Base-by-base conservation (phyloP, 441 rosid genomes). In the Brassica hybrid region DNA sequence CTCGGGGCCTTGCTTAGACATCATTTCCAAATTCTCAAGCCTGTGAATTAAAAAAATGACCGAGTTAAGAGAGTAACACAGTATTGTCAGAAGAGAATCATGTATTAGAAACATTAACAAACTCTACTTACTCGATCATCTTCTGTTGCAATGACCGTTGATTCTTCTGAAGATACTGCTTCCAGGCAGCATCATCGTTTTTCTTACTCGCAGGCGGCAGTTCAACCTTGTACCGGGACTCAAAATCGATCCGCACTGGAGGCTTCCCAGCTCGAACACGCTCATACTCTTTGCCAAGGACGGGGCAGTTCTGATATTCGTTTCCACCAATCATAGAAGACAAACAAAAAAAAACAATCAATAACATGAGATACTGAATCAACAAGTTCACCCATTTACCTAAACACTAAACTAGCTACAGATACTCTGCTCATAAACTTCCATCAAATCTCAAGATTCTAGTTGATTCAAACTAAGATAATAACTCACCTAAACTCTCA, bases 241-340 rank as follows among this genome's bases (percentile, higher is more conserved):
- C 81, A 59, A 88, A 87, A 82, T 94, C 99, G 36, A 90, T 85
- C 45, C 87, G 80, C 58, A 82, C 85, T 1, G 99, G 98, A 57
- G 98, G 97, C 85, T 85, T 93, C 76, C 99, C 98, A 4, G 96
- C 96, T 78, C 97, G 83, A 78, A 94, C 94, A 10, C 99, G 97
- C 70, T 90, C 99, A 45, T 89, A 90, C 84, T 94, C 99, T 84
- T 87, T 93, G 18, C 89, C 96, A 61, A 94, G 87, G 80, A 93
- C 82, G 1, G 99, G 94, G 69, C 94, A 87, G 79, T 86, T 84
- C 98, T 94, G 87, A 63, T 36, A 81, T 79, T 68, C 19, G 78
- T 72, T 62, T 63, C 65, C 8, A 59, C 36, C 14, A 30, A 50
- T 16, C 27, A 65, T 62, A 65, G 14, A 0, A 45, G 38, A 30